Percentiles rank a stretch among this genome's conserved stretches.
These are phyloP conservation scores for Phytophthora ohioensis DNA, from an alignment of 352 stramenopile species.

Conservation along the genomic window DNA sequence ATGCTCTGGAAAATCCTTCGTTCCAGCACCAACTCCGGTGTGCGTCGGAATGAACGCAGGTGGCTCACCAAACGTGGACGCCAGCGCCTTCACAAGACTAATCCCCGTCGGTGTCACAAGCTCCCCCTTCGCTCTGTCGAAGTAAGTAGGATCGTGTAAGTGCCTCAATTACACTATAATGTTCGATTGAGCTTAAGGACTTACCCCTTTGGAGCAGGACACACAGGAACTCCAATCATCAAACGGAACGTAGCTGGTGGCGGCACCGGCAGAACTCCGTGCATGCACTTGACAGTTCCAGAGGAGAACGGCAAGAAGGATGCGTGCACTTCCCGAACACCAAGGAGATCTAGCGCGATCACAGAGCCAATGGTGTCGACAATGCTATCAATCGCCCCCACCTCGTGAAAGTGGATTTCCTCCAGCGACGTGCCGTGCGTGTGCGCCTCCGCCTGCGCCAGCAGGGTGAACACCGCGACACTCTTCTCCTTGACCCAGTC, in stretches of 20 bases:
- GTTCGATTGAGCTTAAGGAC: neutral
- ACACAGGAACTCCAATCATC: conserved; percentile 94
- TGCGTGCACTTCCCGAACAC: conserved; percentile 88
- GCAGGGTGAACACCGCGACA: conserved; percentile 90
- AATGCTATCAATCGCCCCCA: conserved; percentile 97
- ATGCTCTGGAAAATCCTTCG: conserved; percentile 90
- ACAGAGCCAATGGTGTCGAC: conserved; percentile 97
- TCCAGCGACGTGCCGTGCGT: conserved; percentile 95
- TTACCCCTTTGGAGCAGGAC: conserved; percentile 88
- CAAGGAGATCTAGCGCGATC: conserved; percentile 93
- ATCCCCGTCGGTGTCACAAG: conserved; percentile 97
- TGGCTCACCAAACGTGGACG: conserved; percentile 74
- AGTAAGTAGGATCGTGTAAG: conserved; percentile 5
- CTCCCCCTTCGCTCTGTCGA: conserved; percentile 81
- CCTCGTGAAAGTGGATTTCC: conserved; percentile 98
- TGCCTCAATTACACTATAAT: neutral
- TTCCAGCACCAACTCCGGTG: conserved; percentile 85
- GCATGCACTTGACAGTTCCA: conserved; percentile 94
- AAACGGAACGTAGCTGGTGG: conserved; percentile 95
- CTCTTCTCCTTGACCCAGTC: conserved; percentile 90
- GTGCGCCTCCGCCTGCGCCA: conserved; percentile 94
- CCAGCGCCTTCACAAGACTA: conserved; percentile 93
- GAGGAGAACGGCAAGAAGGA: conserved; percentile 91
- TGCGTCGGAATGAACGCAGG: conserved; percentile 79
- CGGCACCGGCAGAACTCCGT: conserved; percentile 96